phyloP scores from a whole-genome alignment of 73 alveolate genomes.

The Stentor coeruleus region DNA sequence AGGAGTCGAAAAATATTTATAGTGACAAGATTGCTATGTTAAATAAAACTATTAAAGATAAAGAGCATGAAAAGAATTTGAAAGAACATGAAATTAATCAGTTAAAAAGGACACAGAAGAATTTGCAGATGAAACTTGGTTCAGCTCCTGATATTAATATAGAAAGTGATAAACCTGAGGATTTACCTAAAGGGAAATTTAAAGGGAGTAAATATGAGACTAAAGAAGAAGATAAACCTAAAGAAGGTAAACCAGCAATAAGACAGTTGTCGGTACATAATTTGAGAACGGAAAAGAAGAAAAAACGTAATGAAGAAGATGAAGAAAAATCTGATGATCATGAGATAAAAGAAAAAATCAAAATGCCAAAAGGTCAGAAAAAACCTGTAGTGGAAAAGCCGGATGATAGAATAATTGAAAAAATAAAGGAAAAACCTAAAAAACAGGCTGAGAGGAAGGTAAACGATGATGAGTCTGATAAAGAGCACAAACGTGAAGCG shows the following conservation, averaged over 20 bases:
- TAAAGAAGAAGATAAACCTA: background rate
- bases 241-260: background rate
- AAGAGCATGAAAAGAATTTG: constrained; percentile 13
- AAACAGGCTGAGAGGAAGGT: background rate
- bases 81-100: background rate
- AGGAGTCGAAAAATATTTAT: background rate
- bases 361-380: background rate
- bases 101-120: constrained; percentile 4
- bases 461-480: background rate
- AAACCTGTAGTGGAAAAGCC: too few relatives aligned
- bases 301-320: background rate
- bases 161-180: background rate
- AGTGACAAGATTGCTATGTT: background rate
- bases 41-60: background rate
- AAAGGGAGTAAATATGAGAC: background rate
- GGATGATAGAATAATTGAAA: background rate
- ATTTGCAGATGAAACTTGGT: constrained; percentile 6
- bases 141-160: background rate
- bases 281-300: background rate
- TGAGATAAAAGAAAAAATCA: background rate
- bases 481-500: too few relatives aligned
- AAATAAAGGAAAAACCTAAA: background rate
- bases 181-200: background rate
- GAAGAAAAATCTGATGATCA: too few relatives aligned
- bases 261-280: background rate